Conservation (phyloP, 2,329 filamentous ascomycete genomes). For the Colletotrichum trifolii region DNA sequence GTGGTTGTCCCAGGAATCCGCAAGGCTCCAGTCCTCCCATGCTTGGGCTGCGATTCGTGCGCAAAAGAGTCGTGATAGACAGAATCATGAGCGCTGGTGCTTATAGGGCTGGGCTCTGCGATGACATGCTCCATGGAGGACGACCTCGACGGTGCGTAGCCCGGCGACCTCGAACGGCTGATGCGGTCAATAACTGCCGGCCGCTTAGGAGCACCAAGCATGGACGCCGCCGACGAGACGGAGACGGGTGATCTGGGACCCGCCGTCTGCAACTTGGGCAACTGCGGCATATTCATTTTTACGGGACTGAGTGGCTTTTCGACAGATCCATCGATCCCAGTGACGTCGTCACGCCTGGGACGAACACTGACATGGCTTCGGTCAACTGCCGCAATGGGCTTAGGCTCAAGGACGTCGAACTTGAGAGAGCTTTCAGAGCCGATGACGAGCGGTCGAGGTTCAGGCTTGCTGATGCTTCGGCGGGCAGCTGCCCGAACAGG, state of each 20-base stretch:
- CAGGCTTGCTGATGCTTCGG: constrained; percentile 57
- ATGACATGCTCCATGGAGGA: constrained; percentile 69
- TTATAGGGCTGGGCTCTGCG: constrained; percentile 67
- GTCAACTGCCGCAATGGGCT: constrained; percentile 45
- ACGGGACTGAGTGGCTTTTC: constrained; percentile 58
- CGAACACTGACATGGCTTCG: constrained; percentile 41
- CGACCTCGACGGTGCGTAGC: constrained; percentile 61
- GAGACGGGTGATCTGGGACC: constrained; percentile 46
- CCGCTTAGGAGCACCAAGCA: constrained; percentile 54
- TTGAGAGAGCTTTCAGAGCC: constrained; percentile 50
- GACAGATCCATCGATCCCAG: constrained; percentile 56
- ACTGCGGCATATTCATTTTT: constrained; percentile 47
- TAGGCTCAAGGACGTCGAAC: constrained; percentile 53
- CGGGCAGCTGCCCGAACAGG: constrained; percentile 49
- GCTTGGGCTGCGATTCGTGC: constrained; percentile 57
- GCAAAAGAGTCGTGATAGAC: constrained; percentile 68
- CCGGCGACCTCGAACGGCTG: constrained; percentile 57
- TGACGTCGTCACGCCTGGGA: constrained; percentile 55
- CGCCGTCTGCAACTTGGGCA: constrained; percentile 48
- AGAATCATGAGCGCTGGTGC: constrained; percentile 68
- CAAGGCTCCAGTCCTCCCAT: constrained; percentile 57
- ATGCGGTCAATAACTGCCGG: constrained; percentile 68
- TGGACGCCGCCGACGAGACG: constrained; percentile 49
- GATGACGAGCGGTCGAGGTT: constrained; percentile 50
- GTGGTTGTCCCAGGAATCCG: constrained; percentile 67